A percentile compares a stretch with the other conserved stretches of the same genome.
phyloP scores from a whole-genome alignment of 2,329 filamentous ascomycete genomes.

The Verticillium isaacii region DNA sequence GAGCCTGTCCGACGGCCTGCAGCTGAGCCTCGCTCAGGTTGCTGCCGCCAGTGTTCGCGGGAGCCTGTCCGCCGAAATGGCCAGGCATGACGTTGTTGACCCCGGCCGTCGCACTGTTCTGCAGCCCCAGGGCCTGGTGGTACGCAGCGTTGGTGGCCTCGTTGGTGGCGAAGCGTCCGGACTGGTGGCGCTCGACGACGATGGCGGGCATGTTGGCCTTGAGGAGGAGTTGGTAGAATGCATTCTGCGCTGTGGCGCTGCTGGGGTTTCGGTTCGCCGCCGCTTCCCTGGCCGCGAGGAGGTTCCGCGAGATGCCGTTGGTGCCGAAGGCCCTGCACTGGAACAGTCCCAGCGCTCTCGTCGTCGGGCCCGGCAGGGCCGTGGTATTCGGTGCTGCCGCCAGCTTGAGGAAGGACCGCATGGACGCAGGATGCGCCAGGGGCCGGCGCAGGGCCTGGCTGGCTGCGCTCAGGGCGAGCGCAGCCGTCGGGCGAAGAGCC shows the following conservation, averaged over 20 bases:
- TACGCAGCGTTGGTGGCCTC: constrained; percentile 74
- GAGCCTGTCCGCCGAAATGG: constrained; percentile 19
- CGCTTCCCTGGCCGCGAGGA: constrained; percentile 82
- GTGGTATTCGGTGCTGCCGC: constrained; percentile 3
- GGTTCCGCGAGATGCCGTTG: constrained; percentile 49
- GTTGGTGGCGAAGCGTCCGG: constrained; percentile 79
- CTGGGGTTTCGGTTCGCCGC: constrained; percentile 88
- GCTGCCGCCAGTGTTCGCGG: constrained; percentile 20
- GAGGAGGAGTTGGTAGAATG: constrained; percentile 87
- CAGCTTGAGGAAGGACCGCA: constrained; percentile 11
- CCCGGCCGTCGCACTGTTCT: constrained; percentile 17
- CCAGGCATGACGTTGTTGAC: constrained; percentile 6
- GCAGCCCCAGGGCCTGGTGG: constrained; percentile 60
- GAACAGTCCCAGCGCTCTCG: neutral
- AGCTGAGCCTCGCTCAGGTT: constrained; percentile 57
- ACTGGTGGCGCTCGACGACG: constrained; percentile 83
- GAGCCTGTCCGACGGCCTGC: constrained; percentile 76
- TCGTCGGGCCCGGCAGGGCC: constrained; percentile 11
- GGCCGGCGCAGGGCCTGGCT: constrained; percentile 9
- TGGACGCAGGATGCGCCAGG: constrained; percentile 9
- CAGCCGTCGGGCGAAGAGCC: constrained; percentile 11
- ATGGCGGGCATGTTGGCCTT: constrained; percentile 93
- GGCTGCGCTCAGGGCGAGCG: constrained; percentile 10
- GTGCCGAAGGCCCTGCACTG: constrained; percentile 35
- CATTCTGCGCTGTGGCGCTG: constrained; percentile 84